A percentile compares a stretch with the other conserved stretches of the same genome.
phyloP scores from a whole-genome alignment of 2,329 filamentous ascomycete species.

The Emericellopsis atlantica region DNA sequence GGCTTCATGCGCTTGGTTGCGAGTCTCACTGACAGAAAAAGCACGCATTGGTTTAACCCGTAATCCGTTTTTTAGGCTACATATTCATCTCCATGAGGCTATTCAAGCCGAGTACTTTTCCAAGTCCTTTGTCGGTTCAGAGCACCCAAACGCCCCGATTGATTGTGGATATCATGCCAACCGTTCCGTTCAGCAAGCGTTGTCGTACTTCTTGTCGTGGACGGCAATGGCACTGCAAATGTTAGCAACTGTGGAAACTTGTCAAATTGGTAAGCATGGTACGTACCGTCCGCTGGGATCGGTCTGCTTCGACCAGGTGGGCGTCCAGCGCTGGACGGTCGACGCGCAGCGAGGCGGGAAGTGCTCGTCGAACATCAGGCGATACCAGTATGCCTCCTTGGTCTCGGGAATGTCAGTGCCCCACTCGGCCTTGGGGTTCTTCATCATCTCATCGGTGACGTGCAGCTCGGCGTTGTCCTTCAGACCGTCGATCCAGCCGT shows the following conservation, averaged over 20 bases:
- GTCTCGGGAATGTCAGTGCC: constrained; percentile 83
- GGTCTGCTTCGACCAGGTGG: constrained; percentile 92
- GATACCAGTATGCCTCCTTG: constrained; percentile 99
- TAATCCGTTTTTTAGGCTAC: too few relatives aligned
- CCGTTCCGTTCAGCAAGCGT: constrained; percentile 20
- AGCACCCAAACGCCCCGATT: too few relatives aligned
- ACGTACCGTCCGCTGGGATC: constrained; percentile 83
- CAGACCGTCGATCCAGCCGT: constrained; percentile 96
- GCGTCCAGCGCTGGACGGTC: constrained; percentile 93
- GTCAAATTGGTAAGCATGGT: background rate
- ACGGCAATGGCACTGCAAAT: constrained; percentile 56
- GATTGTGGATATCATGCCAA: too few relatives aligned
- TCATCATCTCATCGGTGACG: constrained; percentile 95
- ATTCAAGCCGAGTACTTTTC: too few relatives aligned
- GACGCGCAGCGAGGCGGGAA: constrained; percentile 85
- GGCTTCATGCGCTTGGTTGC: too few relatives aligned
- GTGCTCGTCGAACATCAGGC: constrained; percentile 96
- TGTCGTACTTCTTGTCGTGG: constrained; percentile 63
- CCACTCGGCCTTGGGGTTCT: constrained; percentile 96
- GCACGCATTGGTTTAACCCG: too few relatives aligned
- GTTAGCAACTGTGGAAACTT: constrained; percentile 6
- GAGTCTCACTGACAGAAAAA: too few relatives aligned
- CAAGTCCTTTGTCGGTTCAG: too few relatives aligned
- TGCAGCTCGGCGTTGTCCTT: constrained; percentile 87
- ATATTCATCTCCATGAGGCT: too few relatives aligned